Percentiles rank a stretch among this genome's conserved stretches.
Evolutionary conservation across 2,329 filamentous ascomycete genomes (phyloP).

Genomic region (Fusarium udum): DNA sequence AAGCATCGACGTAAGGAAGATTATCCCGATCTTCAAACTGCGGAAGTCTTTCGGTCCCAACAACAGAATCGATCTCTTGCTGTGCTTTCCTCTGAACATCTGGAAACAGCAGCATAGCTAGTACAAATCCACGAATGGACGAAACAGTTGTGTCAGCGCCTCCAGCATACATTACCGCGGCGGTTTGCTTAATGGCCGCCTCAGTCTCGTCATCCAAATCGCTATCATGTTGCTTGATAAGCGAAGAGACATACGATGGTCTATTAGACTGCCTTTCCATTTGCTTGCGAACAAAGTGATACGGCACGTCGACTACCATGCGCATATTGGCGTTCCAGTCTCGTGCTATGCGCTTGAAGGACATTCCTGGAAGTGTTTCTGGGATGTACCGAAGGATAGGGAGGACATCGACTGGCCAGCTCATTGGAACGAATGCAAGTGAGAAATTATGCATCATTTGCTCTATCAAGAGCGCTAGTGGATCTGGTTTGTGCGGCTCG

Average conservation of each 20-base stretch:
- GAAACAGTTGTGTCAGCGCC: neutral
- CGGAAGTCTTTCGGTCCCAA: slow-evolving; percentile 42
- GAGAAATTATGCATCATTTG: neutral
- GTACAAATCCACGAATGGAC: neutral
- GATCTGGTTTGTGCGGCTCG: slow-evolving; percentile 34
- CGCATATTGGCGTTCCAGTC: slow-evolving; percentile 28
- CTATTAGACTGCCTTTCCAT: slow-evolving; percentile 18
- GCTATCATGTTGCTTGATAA: slow-evolving; percentile 19
- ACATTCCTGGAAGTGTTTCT: slow-evolving; percentile 37
- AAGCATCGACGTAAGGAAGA: slow-evolving; percentile 42
- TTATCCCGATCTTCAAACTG: slow-evolving; percentile 34
- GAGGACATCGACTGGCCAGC: slow-evolving; percentile 31
- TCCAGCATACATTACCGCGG: neutral
- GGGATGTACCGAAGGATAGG: slow-evolving; percentile 42
- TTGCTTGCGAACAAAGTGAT: slow-evolving; percentile 36
- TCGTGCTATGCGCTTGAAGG: slow-evolving; percentile 37
- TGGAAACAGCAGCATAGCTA: slow-evolving; percentile 32
- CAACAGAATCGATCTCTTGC: slow-evolving; percentile 32
- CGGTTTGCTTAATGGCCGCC: neutral
- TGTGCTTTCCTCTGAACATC: slow-evolving; percentile 34
- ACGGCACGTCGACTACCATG: slow-evolving; percentile 31
- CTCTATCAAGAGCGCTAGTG: slow-evolving; percentile 37
- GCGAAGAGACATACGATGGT: slow-evolving; percentile 35
- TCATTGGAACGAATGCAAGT: neutral
- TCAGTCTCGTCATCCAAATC: neutral